Evolutionary conservation across 202 grass and related monocot genomes (phyloP), one percentile per base, ranked within the genome.

Genomic region (Eragrostis tef): DNA sequence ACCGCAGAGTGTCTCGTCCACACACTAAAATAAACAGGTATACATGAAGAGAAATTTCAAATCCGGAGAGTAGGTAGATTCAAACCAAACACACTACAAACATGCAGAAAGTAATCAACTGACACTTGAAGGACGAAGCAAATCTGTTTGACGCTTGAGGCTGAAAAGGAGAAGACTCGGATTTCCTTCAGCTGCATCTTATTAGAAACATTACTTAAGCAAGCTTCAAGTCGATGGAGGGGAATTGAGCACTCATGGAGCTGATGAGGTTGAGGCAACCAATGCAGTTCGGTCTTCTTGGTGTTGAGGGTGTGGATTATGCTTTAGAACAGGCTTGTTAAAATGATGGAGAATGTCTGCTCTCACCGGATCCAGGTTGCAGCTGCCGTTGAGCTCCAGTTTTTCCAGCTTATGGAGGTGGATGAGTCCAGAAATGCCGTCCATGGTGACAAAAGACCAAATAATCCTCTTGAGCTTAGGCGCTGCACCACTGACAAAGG

Each of bases 121-220:
- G 2, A 39, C 34, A 39, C 5, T 39, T 39, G 34, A 39, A 39
- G 34, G 34, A 39, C 4, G 34, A 39, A 39, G 6, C 34, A 39
- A 39, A 39, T 39, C 34, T 6, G 34, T 39, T 39, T 39, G 34
- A 39, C 34, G 34, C 34, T 2, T 39, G 34, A 39, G 34, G 34
- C 43, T 13, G 22, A 49, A 9, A 3, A 2, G 13, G 10, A 11
- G 10, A 10, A 11, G 44, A 8, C 8, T 39, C 2, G 34, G 43
- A 9, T 9, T 56, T 81, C 42, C 78, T 81, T 71, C 16, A 46
- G 16, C 39, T 21, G 52, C 41, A 81, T 15, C 46, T 81, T 61
- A 34, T 34, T 34, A 16, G 13, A 52, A 17, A 19, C 3, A 52
- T 6, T 17, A 52, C 49, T 17, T 3, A 16, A 4, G 14, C 34